phyloP scores from a whole-genome alignment of 305 asterid species.

The Andrographis paniculata region DNA sequence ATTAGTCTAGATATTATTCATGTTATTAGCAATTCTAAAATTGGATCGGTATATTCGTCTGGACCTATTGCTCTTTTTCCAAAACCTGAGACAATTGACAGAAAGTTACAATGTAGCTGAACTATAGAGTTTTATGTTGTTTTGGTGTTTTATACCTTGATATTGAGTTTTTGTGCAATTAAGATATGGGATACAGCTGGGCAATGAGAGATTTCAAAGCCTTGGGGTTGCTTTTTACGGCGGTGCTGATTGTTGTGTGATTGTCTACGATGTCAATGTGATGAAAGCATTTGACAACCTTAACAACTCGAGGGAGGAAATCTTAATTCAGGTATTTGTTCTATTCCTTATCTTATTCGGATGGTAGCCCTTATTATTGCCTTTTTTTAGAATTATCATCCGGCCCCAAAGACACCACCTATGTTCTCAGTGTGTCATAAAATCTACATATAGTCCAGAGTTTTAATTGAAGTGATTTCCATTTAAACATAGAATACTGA shows the following conservation, averaged over 20 bases:
- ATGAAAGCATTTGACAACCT: conserved; percentile 89
- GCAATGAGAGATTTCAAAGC: conserved; percentile 93
- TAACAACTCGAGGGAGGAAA: conserved; percentile 92
- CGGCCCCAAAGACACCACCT: conserved; percentile 4
- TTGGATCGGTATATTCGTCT: not conserved
- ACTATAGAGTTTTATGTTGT: too few relatives aligned
- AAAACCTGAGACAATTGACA: not conserved
- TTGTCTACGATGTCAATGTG: conserved; percentile 85
- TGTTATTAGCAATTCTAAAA: too few relatives aligned
- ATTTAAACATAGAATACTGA: too few relatives aligned
- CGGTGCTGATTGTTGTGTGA: conserved; percentile 97
- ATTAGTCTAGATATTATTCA: too few relatives aligned
- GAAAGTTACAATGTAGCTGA: not conserved
- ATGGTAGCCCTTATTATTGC: not conserved
- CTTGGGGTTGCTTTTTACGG: conserved; percentile 98
- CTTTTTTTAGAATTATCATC: not conserved
- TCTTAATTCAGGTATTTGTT: conserved; percentile 69
- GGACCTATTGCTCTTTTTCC: not conserved
- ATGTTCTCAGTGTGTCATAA: too few relatives aligned
- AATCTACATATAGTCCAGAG: too few relatives aligned
- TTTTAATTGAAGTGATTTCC: too few relatives aligned
- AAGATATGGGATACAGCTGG: conserved; percentile 99
- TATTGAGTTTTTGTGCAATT: conserved; percentile 18
- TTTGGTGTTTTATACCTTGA: conserved; percentile 8
- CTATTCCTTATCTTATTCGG: not conserved